Evolutionary conservation across 73 alveolate genomes (phyloP), one percentile per base, ranked within the genome.

Genomic region (Paramecium octaurelia): DNA sequence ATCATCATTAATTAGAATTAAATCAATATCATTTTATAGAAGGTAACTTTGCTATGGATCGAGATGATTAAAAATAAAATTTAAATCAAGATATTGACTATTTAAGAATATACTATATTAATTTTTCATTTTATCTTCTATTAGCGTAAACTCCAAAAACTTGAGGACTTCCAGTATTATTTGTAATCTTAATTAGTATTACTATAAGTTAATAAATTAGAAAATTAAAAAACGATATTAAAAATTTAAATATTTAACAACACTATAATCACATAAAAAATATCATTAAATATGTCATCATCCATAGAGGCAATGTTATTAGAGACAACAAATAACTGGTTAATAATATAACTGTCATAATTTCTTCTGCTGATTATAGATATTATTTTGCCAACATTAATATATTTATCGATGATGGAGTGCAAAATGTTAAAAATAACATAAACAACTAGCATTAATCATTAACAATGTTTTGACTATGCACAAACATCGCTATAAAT

Each of bases 371-470:
- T 21, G 38, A 7, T 31, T 24, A 14, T 35, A 21, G 12, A 75
- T 75, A 75, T 40, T 75, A 27, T 40, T 35, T 75, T 34, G 88
- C 57, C 69, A 75, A 5, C 69, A 75, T 4, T 40, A 75, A 20
- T 34, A 75, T 75, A 36, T 75, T 75, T 1, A 75, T 75, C 1
- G 88, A 36, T 34, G 64, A 10, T 35, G 88, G 88, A 75, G 88
- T 75, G 36, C 88, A 75, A 75, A 75, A 75, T 75, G 88, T 75
- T 31, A 75, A 10, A 36, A 75, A 75, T 75, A 75, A 5, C 24
- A 75, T 75, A 75, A 75, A 75, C 29, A 21, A 75, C 42, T 75
- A 12, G 18, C 88, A 75, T 35, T 34, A 9, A 36, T 75, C 84
- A 14, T 68, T 27, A 31, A 75, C n/a, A n/a, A 75, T 35, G 0